Conservation (phyloP, 441 rosid species). For the Viola pubescens region DNA sequence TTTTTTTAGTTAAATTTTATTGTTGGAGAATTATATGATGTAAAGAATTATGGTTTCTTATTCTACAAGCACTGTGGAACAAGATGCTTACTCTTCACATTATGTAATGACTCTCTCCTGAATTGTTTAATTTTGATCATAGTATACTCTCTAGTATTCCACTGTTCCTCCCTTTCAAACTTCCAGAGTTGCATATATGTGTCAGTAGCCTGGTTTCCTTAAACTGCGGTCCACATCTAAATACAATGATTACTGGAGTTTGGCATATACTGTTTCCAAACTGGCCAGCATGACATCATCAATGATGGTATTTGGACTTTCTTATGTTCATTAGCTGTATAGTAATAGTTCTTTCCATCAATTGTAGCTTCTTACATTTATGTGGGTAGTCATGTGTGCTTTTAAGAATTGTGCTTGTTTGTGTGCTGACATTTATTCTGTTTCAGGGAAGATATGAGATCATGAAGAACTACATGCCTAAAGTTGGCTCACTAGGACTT, state of each 20-base stretch:
- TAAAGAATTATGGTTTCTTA: neutral
- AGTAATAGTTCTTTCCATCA: neutral
- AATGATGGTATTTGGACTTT: neutral
- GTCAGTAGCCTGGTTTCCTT: neutral
- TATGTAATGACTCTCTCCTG: neutral
- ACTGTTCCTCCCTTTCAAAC: neutral
- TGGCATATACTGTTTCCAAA: neutral
- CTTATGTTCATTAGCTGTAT: neutral
- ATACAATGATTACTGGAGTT: no score
- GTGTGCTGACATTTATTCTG: conserved; percentile 24
- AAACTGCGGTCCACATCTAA: neutral
- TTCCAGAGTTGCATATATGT: neutral
- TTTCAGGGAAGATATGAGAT: conserved; percentile 95
- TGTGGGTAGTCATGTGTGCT: conserved; percentile 5
- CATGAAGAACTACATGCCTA: conserved; percentile 98
- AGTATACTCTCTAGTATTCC: neutral
- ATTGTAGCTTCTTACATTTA: no score
- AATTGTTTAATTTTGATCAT: neutral
- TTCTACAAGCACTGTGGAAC: neutral
- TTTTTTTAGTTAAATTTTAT: no score
- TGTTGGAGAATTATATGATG: no score
- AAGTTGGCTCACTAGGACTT: conserved; percentile 92
- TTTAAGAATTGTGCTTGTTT: conserved; percentile 3
- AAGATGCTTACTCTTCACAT: neutral
- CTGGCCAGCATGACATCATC: neutral